phyloP scores from a whole-genome alignment of 306 rosid genomes.

The Vicia sativa region DNA sequence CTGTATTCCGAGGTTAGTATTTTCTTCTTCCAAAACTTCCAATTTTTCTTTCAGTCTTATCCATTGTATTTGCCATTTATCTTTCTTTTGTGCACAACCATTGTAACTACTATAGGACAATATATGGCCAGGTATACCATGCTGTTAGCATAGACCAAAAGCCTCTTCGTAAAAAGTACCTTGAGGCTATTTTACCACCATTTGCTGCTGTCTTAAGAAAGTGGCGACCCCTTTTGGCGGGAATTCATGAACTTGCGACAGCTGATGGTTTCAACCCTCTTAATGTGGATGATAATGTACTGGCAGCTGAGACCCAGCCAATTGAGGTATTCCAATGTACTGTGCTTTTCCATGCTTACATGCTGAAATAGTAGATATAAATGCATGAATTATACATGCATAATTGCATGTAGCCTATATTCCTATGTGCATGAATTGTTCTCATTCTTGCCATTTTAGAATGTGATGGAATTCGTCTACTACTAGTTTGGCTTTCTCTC shows the following conservation, averaged over 20 bases:
- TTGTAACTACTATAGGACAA: constrained; percentile 38
- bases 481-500: constrained; percentile 21
- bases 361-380: constrained; percentile 15
- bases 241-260: constrained; percentile 93
- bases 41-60: constrained; percentile 4
- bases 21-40: constrained; percentile 12
- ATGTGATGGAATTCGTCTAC: constrained; percentile 10
- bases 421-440: neutral
- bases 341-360: constrained; percentile 1
- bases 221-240: constrained; percentile 95
- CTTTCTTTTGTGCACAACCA: constrained; percentile 28
- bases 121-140: constrained; percentile 76
- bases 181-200: constrained; percentile 89
- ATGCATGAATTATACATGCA: constrained; percentile 17
- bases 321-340: constrained; percentile 61
- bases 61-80: constrained; percentile 6
- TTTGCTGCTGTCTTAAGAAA: constrained; percentile 92
- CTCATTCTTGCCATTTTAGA: constrained; percentile 15
- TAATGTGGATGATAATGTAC: constrained; percentile 65
- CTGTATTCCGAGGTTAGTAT: constrained; percentile 91
- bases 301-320: constrained; percentile 78
- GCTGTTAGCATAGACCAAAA: constrained; percentile 74
- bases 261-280: constrained; percentile 90
- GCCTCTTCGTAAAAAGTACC: constrained; percentile 82
- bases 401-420: constrained; percentile 12